phyloP scores from a whole-genome alignment of 768 basidiomycete genomes.

The Lactarius psammicola region DNA sequence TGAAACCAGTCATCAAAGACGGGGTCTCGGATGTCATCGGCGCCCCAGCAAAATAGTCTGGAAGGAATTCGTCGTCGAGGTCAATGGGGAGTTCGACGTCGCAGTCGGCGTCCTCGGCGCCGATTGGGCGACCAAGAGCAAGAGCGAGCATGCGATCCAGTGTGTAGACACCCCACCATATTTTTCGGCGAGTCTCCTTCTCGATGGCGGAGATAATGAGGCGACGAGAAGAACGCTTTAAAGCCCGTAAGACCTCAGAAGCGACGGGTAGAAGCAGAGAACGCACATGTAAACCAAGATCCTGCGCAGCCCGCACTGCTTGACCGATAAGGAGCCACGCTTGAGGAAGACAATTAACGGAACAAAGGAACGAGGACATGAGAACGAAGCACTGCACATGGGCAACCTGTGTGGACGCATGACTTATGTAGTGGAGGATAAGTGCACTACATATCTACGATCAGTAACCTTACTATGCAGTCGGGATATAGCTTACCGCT shows the following conservation, averaged over 20 bases:
- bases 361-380: constrained; percentile 88
- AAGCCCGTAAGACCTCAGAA: constrained; percentile 28
- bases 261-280: constrained; percentile 12
- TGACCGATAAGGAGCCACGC: constrained; percentile 93
- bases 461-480: background rate
- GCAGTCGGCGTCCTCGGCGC: constrained; percentile 86
- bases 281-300: constrained; percentile 88
- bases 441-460: constrained; percentile 58
- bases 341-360: constrained; percentile 90
- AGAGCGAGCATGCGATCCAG: constrained; percentile 91
- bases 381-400: constrained; percentile 91
- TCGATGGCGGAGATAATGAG: constrained; percentile 68
- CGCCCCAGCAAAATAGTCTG: constrained; percentile 69
- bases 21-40: constrained; percentile 53
- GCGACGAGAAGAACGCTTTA: constrained; percentile 77
- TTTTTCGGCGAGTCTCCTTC: constrained; percentile 86
- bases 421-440: constrained; percentile 89
- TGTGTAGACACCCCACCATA: constrained; percentile 94
- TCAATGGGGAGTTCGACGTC: constrained; percentile 84
- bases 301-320: constrained; percentile 85
- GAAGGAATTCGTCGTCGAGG: constrained; percentile 75
- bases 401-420: constrained; percentile 76
- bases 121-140: constrained; percentile 83
- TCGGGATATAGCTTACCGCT: constrained; percentile 54
- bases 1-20: constrained; percentile 79